Conservation (phyloP, 495 filamentous ascomycete species). For the Xylaria flabelliformis region DNA sequence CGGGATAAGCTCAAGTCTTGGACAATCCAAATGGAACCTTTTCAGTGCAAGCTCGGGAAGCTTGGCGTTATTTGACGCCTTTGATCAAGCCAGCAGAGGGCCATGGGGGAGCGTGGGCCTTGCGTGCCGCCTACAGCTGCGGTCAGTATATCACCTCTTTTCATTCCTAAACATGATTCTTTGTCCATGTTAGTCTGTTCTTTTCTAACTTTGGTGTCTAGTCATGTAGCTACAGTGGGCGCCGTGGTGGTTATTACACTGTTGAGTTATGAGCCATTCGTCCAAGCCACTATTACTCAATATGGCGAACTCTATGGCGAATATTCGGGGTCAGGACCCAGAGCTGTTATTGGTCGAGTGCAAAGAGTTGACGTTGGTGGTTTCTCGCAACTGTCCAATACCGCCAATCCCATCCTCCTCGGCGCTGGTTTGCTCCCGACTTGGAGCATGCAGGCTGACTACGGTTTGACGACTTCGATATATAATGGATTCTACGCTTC, state of each 20-base stretch:
- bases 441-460: constrained; percentile 1
- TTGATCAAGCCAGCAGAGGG: constrained; percentile 19
- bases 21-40: constrained; percentile 19
- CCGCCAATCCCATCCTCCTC: not conserved
- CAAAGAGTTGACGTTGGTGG: constrained; percentile 3
- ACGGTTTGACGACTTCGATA: not conserved
- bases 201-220: not conserved
- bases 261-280: not conserved
- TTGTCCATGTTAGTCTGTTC: not conserved
- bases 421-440: not conserved
- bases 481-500: constrained; percentile 10
- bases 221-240: not conserved
- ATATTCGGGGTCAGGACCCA: not conserved
- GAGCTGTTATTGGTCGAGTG: not conserved
- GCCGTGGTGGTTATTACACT: not conserved
- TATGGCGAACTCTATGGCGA: not conserved
- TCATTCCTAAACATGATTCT: not conserved
- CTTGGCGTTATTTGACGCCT: constrained; percentile 9
- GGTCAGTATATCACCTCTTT: constrained; percentile 7
- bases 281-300: constrained; percentile 7
- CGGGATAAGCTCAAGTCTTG: constrained; percentile 6
- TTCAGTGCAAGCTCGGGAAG: not conserved
- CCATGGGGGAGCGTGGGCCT: constrained; percentile 16
- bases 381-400: not conserved
- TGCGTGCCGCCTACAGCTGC: not conserved